Evolutionary conservation across 306 rosid species (phyloP).

Genomic region (Crataegus laevigata): DNA sequence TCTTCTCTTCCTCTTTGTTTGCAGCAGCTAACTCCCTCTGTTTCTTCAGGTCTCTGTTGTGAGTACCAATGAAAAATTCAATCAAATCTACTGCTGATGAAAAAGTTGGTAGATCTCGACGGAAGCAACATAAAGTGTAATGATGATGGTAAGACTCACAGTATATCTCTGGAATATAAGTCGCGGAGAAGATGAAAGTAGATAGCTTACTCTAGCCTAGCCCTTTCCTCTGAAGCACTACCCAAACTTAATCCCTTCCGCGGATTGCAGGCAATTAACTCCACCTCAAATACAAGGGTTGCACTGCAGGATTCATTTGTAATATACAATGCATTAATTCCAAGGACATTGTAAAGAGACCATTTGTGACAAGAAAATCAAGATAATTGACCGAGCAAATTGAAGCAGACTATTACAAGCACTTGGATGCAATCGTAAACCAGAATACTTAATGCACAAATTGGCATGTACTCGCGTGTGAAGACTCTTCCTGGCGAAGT

Average conservation of each 20-base stretch:
- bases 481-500: not conserved
- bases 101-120: not conserved
- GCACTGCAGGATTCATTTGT: slow-evolving; percentile 46
- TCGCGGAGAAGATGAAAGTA: not conserved
- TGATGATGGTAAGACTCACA: not conserved
- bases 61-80: not conserved
- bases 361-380: not conserved
- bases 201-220: slow-evolving; percentile 80
- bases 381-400: not conserved
- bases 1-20: slow-evolving; percentile 78
- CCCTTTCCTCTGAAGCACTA: slow-evolving; percentile 92
- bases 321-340: not conserved
- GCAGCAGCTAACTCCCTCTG: slow-evolving; percentile 90
- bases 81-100: slow-evolving; percentile 4
- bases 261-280: slow-evolving; percentile 81
- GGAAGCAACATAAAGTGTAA: not conserved
- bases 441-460: not conserved
- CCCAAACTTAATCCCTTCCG: slow-evolving; percentile 81
- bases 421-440: not conserved
- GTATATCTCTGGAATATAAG: not conserved
- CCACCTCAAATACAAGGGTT: slow-evolving; percentile 85
- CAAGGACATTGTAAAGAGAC: not conserved
- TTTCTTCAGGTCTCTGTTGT: slow-evolving; percentile 77
- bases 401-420: not conserved
- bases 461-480: not conserved